Base-by-base conservation (phyloP, 2,329 filamentous ascomycete genomes). In the Clarireedia homoeocarpa region DNA sequence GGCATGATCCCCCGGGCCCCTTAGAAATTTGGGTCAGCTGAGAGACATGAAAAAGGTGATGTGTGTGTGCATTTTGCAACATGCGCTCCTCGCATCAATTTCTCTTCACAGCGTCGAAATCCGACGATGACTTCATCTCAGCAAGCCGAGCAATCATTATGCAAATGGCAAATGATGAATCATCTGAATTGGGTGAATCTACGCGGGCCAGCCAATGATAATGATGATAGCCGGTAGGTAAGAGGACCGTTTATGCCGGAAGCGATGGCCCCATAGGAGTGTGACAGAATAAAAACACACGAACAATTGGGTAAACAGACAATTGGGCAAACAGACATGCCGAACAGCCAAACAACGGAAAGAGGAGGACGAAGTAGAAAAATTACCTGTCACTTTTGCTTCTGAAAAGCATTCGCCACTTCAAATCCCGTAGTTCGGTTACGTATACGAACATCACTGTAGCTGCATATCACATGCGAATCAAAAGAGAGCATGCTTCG, bases 121-220 rank as follows among this genome's bases (percentile, higher is more conserved):
- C 53, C 10, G 17, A 44, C 38, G 46, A 55, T 51, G 40, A 51
- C 53, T 51, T 55, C 53, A 55, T 55, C 53, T 55, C 36, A 48
- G 47, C 53, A 50, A 42, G 46, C 53, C 44, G 39, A 45, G 30
- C 24, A 27, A 15, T 45, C 20, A 44, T 36, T 20, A 20, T 20
- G 20, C 20, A 38, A 20, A 40, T 20, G 14, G 36, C 39, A 45
- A 42, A 23, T 23, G 26, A 39, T 54, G 52, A 54, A 40, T 54
- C 52, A 50, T 50, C 38, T 44, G 40, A 40, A 52, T 30, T 45
- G 23, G 49, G 23, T 50, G 26, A 36, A 44, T 24, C 23, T 27
- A 50, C 17, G 15, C 46, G 52, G 42, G 39, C 26, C 38, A 26
- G 27, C 46, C 46, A 55, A 55, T 55, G 17, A 50, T 17, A 34